A percentile compares a stretch with the other conserved stretches of the same genome.
phyloP scores from a whole-genome alignment of 305 asterid genomes.

The Ajuga reptans region DNA sequence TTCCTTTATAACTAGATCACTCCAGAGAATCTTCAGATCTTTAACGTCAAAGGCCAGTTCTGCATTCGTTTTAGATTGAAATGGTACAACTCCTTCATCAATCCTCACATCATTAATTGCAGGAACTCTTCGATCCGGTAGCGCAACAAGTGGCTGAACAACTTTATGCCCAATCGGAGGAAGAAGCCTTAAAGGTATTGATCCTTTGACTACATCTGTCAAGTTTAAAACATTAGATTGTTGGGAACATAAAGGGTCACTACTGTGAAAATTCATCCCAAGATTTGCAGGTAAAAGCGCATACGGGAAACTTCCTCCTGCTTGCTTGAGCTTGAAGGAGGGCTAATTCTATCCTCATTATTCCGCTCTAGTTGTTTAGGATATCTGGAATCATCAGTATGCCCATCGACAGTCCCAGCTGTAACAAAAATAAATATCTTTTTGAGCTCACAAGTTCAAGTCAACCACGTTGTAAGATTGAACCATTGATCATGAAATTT shows the following conservation, averaged over 20 bases:
- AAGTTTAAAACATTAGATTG: conserved; percentile 30
- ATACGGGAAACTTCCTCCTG: conserved; percentile 34
- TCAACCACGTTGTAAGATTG: conserved; percentile 9
- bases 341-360: conserved; percentile 35
- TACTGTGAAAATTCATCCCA: conserved; percentile 31
- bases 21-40: conserved; percentile 71
- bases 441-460: conserved; percentile 8
- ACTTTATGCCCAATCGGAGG: conserved; percentile 44
- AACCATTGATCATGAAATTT: neutral
- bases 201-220: conserved; percentile 31
- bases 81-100: conserved; percentile 37
- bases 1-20: conserved; percentile 72
- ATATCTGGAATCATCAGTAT: conserved; percentile 30
- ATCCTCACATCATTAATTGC: conserved; percentile 31
- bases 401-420: conserved; percentile 47
- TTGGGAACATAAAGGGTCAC: conserved; percentile 30
- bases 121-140: conserved; percentile 36
- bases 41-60: conserved; percentile 50
- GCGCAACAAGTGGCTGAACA: conserved; percentile 30
- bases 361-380: conserved; percentile 37
- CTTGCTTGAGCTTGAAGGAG: conserved; percentile 36
- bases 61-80: conserved; percentile 40
- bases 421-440: conserved; percentile 13
- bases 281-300: conserved; percentile 35
- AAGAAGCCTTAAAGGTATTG: conserved; percentile 28